Conservation (phyloP, 148 eudicot species). For the Rheum nobile region DNA sequence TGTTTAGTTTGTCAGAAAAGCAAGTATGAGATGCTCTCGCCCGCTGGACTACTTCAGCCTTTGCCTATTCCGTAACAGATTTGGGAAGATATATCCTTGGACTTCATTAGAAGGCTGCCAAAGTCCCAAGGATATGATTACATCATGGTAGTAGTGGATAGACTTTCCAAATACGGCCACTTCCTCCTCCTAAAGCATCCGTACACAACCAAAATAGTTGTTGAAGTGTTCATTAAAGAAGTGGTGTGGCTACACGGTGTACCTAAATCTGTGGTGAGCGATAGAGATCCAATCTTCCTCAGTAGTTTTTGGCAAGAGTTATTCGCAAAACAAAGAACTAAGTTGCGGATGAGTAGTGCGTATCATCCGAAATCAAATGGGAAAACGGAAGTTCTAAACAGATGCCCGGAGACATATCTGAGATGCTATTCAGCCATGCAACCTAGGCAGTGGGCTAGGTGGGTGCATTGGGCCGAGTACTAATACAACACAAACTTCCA, state of each 20-base stretch:
- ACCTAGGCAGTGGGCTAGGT: neutral
- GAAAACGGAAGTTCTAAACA: neutral
- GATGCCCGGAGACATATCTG: neutral
- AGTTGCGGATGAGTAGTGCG: too few relatives aligned
- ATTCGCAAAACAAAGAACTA: too few relatives aligned
- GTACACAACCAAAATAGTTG: neutral
- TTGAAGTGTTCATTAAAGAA: neutral
- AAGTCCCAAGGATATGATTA: neutral
- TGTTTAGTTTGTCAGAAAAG: neutral
- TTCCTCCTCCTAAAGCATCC: neutral
- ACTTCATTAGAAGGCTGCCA: neutral
- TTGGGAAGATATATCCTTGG: neutral
- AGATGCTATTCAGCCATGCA: neutral
- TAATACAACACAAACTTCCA: neutral
- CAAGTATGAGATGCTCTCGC: neutral
- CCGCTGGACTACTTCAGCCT: neutral
- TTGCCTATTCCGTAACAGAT: neutral
- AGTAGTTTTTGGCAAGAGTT: too few relatives aligned
- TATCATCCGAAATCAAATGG: too few relatives aligned
- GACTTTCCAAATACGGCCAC: constrained; percentile 1
- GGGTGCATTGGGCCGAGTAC: neutral
- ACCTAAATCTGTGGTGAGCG: neutral
- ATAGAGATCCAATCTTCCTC: neutral
- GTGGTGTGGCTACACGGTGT: neutral
- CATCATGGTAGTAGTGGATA: neutral